phyloP scores from a whole-genome alignment of 1,284 basidiomycete genomes.

The Tilletiopsis washingtonensis region DNA sequence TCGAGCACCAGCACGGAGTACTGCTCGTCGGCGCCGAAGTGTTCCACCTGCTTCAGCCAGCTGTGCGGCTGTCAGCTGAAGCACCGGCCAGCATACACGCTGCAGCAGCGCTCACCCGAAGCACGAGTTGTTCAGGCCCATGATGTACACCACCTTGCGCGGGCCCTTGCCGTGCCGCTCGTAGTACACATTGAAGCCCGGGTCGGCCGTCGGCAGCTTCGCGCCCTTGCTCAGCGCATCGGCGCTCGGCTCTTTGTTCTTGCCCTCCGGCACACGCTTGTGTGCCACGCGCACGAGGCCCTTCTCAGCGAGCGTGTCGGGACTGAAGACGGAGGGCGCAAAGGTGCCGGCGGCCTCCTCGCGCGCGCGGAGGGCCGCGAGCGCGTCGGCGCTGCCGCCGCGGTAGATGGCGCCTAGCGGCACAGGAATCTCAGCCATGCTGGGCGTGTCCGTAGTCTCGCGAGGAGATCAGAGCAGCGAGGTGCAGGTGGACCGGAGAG shows the following conservation, averaged over 20 bases:
- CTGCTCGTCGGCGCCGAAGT: constrained; percentile 33
- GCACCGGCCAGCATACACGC: background rate
- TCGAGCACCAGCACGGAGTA: constrained; percentile 70
- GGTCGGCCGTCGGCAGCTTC: background rate
- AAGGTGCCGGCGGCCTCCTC: constrained; percentile 16
- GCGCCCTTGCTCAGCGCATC: constrained; percentile 11
- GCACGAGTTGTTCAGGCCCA: constrained; percentile 49
- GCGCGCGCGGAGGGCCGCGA: constrained; percentile 15
- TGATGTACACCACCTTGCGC: constrained; percentile 30
- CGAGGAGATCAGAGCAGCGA: too few species aligned
- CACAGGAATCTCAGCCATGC: constrained; percentile 4
- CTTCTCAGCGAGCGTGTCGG: constrained; percentile 20
- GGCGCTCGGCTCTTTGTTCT: constrained; percentile 4
- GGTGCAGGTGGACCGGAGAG: too few species aligned
- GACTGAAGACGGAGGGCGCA: constrained; percentile 39
- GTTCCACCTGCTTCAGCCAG: constrained; percentile 48
- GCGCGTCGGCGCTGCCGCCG: constrained; percentile 23
- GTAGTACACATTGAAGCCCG: constrained; percentile 40
- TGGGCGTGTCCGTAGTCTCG: too few species aligned
- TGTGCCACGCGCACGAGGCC: constrained; percentile 16
- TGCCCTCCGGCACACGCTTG: constrained; percentile 14
- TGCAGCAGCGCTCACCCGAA: constrained; percentile 12
- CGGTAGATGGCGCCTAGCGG: constrained; percentile 38
- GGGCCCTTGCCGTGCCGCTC: constrained; percentile 44
- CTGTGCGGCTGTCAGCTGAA: background rate